phyloP scores from a whole-genome alignment of 257 asterid genomes.

The Craterostigma plantagineum region DNA sequence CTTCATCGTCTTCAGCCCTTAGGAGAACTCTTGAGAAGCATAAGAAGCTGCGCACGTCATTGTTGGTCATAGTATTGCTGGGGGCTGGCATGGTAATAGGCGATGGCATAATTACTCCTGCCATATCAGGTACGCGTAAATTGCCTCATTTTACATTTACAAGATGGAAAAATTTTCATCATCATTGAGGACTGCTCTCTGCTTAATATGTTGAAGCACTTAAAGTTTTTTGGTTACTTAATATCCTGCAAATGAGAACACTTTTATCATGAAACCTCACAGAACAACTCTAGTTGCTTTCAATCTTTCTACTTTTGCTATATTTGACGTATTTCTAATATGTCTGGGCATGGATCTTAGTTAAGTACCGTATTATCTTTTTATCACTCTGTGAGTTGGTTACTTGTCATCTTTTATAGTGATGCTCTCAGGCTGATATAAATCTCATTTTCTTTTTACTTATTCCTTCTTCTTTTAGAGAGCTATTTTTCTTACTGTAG shows the following conservation, averaged over 20 bases:
- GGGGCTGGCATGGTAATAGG: slow-evolving; percentile 61
- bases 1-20: slow-evolving; percentile 35
- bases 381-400: neutral
- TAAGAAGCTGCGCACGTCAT: slow-evolving; percentile 46
- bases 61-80: slow-evolving; percentile 63
- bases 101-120: slow-evolving; percentile 49
- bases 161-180: neutral
- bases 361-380: neutral
- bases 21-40: slow-evolving; percentile 79
- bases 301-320: neutral
- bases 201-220: neutral
- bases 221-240: too few relatives aligned
- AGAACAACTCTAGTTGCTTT: neutral
- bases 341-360: neutral
- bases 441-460: neutral
- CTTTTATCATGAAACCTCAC: too few relatives aligned
- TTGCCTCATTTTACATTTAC: neutral
- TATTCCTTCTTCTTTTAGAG: too few relatives aligned
- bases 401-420: neutral
- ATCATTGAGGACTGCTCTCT: neutral
- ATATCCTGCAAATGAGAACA: too few relatives aligned
- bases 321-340: neutral
- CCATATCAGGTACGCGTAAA: slow-evolving; percentile 33
- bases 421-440: neutral
- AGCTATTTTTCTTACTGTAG: neutral